These are phyloP conservation scores for Ilyonectria destructans DNA, from an alignment of 2,329 filamentous ascomycete species.

Conservation along the genomic window DNA sequence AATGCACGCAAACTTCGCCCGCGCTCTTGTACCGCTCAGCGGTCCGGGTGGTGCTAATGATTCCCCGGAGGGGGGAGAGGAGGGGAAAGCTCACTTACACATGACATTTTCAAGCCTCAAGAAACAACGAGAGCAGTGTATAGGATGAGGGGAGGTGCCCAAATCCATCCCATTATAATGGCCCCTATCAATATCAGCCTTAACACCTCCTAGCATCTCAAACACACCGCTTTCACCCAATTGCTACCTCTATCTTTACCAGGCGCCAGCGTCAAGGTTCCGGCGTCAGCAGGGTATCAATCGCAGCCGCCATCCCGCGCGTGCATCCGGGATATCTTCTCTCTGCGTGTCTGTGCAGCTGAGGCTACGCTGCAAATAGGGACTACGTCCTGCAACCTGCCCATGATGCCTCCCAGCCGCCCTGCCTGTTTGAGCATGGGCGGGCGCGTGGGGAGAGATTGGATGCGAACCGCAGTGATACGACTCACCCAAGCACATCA, in stretches of 20 bases:
- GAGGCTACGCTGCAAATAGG: slow-evolving; percentile 21
- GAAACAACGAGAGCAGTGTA: neutral
- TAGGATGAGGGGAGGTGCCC: neutral
- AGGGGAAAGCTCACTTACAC: neutral
- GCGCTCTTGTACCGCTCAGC: neutral
- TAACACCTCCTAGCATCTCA: neutral
- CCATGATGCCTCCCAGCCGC: slow-evolving; percentile 17
- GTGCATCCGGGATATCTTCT: slow-evolving; percentile 21
- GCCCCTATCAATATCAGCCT: slow-evolving; percentile 1
- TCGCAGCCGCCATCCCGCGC: neutral
- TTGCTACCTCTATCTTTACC: neutral
- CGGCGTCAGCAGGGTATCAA: neutral
- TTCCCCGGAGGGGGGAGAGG: neutral
- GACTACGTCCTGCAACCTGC: slow-evolving; percentile 16
- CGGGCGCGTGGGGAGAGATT: slow-evolving; percentile 24
- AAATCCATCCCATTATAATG: neutral
- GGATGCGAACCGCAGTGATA: slow-evolving; percentile 34
- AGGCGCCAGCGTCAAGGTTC: slow-evolving; percentile 3
- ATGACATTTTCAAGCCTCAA: neutral
- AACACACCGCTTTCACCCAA: neutral
- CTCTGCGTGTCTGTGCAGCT: slow-evolving; percentile 21
- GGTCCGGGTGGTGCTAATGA: neutral
- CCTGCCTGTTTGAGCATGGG: slow-evolving; percentile 29
- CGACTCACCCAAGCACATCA: slow-evolving; percentile 40
- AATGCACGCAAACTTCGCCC: neutral